Base-by-base conservation (phyloP, 2,329 filamentous ascomycete genomes). In the Hymenoscyphus infarciens region DNA sequence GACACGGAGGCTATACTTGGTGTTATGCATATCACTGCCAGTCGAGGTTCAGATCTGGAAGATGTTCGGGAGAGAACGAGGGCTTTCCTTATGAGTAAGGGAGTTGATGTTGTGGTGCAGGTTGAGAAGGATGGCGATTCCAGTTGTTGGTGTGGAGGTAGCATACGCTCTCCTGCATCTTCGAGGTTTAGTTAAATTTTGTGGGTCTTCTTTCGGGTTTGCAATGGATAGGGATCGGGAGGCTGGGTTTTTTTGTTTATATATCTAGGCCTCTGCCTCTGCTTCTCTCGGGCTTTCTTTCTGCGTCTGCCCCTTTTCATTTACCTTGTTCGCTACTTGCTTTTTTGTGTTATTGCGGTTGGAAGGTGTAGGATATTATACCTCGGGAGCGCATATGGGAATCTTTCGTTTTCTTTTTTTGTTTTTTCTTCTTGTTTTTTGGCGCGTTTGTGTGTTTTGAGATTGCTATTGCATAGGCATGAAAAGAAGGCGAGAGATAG, bases 21-120 rank as follows among this genome's bases (percentile, higher is more conserved):
- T 1, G 88, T 95, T 1, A 93, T 97, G 64, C 94, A 97, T 73
- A 84, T 97, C 45, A 86, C 92, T 64, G 91, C 91, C 0, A 85
- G 87, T 0, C 83, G 85, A 27, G 85, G 83, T 2, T 86, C 88
- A 2, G 87, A 93, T 69, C 74, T 93, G 61, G 91, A 96, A 70
- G 93, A 97, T 66, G 91, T 97, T 5, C 82, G 91, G 58, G 85
- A 91, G 64, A 82, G 92, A n/a, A 89, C 93, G 0, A 80, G 83
- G 54, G 82, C 85, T 53, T 95, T 92, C 68, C 79, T 97, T 25
- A 77, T 82, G 7, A 84, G 84, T 59, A 84, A 89, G 67, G 85
- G 87, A 52, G 89, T 97, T 77, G 88, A 97, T 71, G 85, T 92
- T 13, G 87, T 96, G 29, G 84, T 97, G 5, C 94, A 97, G 76